phyloP scores from a whole-genome alignment of 345 rosid species.

The Citrus maxima region DNA sequence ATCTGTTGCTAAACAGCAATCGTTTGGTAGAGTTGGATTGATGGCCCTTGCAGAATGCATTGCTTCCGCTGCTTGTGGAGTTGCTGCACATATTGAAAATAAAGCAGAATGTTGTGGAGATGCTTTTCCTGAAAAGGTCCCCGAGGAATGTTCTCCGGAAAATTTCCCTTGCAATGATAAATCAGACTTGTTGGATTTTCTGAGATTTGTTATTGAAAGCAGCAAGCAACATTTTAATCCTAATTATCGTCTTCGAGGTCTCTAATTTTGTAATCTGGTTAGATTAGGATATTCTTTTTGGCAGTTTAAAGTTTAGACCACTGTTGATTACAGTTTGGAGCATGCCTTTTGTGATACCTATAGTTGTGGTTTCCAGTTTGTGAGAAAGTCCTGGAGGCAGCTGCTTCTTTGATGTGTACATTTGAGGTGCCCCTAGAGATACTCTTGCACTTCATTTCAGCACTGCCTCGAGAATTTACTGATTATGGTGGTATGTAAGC shows the following conservation, averaged over 20 bases:
- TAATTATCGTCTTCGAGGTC: conserved; percentile 85
- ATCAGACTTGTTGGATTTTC: conserved; percentile 52
- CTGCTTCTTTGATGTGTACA: conserved; percentile 47
- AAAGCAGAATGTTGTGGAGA: conserved; percentile 27
- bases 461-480: conserved; percentile 77
- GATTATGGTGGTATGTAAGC: conserved; percentile 67
- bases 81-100: conserved; percentile 22
- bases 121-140: conserved; percentile 23
- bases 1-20: conserved; percentile 59
- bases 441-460: conserved; percentile 67
- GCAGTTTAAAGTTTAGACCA: conserved; percentile 3
- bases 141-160: conserved; percentile 27
- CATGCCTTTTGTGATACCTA: conserved; percentile 6
- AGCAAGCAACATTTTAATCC: conserved; percentile 96
- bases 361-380: conserved; percentile 45
- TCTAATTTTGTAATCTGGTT: conserved; percentile 20
- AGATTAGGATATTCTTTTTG: conserved; percentile 13
- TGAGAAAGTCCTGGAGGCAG: conserved; percentile 62
- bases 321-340: neutral
- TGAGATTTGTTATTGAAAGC: conserved; percentile 80
- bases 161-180: conserved; percentile 27
- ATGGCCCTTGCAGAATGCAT: conserved; percentile 81
- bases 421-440: conserved; percentile 62
- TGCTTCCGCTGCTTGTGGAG: conserved; percentile 56
- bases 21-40: conserved; percentile 90